Conservation (phyloP, 805 yeast genomes). For the Wickerhamomyces mucosus region DNA sequence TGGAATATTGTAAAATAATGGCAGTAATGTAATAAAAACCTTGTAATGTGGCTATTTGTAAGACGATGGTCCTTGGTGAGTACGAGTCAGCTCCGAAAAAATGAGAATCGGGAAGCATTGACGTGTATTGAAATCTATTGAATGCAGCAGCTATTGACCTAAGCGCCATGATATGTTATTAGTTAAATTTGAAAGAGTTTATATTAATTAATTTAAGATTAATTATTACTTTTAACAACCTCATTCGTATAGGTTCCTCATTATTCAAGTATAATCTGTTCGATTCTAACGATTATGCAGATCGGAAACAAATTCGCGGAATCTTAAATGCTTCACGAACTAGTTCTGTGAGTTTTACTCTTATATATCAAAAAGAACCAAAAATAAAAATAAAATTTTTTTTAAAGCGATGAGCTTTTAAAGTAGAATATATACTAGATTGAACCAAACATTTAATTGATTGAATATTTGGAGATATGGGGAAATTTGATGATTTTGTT, state of each 20-base stretch:
- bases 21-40: constrained; percentile 73
- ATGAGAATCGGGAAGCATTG: constrained; percentile 9
- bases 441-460: neutral
- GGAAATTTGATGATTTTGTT: constrained; percentile 45
- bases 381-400: neutral
- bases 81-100: neutral
- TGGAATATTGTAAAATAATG: constrained; percentile 48
- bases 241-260: too few species aligned
- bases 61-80: constrained; percentile 49
- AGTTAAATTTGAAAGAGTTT: neutral
- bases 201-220: too few species aligned
- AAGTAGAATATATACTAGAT: neutral
- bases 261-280: too few species aligned
- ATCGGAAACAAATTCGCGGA: too few species aligned
- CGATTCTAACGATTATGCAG: too few species aligned
- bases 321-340: too few species aligned
- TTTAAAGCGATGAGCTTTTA: constrained; percentile 5
- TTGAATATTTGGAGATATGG: constrained; percentile 8
- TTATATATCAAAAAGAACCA: too few species aligned
- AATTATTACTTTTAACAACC: too few species aligned
- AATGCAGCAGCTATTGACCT: constrained; percentile 1
- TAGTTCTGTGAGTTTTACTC: too few species aligned
- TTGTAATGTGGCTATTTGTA: constrained; percentile 75
- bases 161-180: neutral
- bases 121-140: constrained; percentile 1